Base-by-base conservation (phyloP, 2,329 filamentous ascomycete species). In the Claviceps capensis region DNA sequence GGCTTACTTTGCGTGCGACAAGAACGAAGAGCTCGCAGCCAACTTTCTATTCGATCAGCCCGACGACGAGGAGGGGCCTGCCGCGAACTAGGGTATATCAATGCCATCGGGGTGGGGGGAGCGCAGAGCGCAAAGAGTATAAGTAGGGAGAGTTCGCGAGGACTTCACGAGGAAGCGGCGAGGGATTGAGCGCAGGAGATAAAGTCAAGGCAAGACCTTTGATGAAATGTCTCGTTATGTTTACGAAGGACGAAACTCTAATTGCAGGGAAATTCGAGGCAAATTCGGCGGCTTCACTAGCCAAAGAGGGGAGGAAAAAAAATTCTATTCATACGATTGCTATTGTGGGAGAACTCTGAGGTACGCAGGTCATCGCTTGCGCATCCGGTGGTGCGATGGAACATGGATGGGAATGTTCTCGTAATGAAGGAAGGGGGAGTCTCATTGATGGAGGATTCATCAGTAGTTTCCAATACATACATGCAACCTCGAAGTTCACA, bases 1-100 rank as follows among this genome's bases (percentile, higher is more conserved):
- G 72, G 93, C 93, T 26, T 98, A 97, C 72, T 98, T 98, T 66
- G 93, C 93, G 37, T 98, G 93, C 69, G 93, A 98, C 71, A 98
- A 97, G 79, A 97, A 98, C 68, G 93, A 98, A 72, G 93, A 98
- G 70, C 77, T 98, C 49, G 93, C 93, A 0, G 93, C 93, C 57
- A 98, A 98, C 72, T 97, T 96, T 70, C 76, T 98, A 54, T 98
- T 98, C 65, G 93, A 98, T 62, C 89, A 97, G 71, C 90, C 90
- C 9, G 89, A 95, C 55, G 90, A 96, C 47, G 84, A 87, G 38
- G 82, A 85, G 53, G 70, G 74, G 36, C 63, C 69, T 8, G 65
- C 69, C 9, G 65, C 69, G 55, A 71, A 73, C 61, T 75, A 69
- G 66, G 56, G 58, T 50, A 51, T 43, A 11, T 9, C 42, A 40